Conservation (phyloP, 129 eudicot species). For the Saposhnikovia divaricata region DNA sequence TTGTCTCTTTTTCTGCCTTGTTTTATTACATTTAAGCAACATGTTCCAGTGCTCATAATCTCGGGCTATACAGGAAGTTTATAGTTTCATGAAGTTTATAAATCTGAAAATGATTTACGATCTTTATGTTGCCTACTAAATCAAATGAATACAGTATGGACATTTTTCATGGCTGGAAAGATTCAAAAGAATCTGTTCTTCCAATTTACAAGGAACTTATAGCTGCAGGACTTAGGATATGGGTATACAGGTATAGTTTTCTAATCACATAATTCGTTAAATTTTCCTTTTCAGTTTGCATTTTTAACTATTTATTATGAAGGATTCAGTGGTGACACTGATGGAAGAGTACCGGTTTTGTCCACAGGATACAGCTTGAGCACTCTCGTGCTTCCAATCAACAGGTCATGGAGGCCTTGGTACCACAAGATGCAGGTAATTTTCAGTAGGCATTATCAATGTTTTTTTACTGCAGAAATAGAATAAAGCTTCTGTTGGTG, state of each 20-base stretch:
- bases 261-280: background rate
- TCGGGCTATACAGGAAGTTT: background rate
- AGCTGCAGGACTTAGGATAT: slow-evolving; percentile 76
- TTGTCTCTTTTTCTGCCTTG: background rate
- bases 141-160: slow-evolving; percentile 50
- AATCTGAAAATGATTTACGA: background rate
- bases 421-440: slow-evolving; percentile 85
- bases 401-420: slow-evolving; percentile 92
- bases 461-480: no score
- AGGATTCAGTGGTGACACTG: slow-evolving; percentile 77
- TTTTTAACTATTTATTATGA: background rate
- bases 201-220: slow-evolving; percentile 89
- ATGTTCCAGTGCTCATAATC: background rate
- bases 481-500: background rate
- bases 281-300: background rate
- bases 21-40: background rate
- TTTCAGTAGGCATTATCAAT: background rate
- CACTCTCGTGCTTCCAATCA: slow-evolving; percentile 64
- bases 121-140: background rate
- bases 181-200: slow-evolving; percentile 60
- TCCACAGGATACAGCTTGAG: slow-evolving; percentile 89
- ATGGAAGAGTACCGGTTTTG: slow-evolving; percentile 93
- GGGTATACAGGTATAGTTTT: slow-evolving; percentile 78
- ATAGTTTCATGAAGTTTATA: background rate
- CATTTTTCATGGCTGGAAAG: slow-evolving; percentile 55